Conservation (phyloP, 345 rosid species). For the Dovyalis caffra region DNA sequence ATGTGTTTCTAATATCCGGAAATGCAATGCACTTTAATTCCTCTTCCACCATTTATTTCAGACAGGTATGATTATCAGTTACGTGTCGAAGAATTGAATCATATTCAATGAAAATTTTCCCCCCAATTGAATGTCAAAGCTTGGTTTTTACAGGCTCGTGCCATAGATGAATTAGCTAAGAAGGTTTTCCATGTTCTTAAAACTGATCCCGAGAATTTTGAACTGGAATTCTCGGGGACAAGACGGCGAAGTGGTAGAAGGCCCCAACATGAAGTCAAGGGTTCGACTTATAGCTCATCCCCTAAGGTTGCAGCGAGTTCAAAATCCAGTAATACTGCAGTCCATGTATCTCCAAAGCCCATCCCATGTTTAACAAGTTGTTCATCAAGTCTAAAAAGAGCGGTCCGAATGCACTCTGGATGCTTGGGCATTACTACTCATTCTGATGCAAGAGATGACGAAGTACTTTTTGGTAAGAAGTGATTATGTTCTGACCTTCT, state of each 20-base stretch:
- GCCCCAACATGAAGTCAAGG: constrained; percentile 24
- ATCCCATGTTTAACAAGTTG: constrained; percentile 13
- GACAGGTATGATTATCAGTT: constrained; percentile 46
- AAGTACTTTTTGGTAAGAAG: constrained; percentile 35
- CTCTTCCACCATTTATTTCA: constrained; percentile 47
- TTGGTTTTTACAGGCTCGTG: constrained; percentile 51
- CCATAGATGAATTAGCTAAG: constrained; percentile 53
- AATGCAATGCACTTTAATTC: constrained; percentile 74
- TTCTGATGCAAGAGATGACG: constrained; percentile 21
- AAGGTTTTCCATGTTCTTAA: constrained; percentile 51
- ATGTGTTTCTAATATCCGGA: constrained; percentile 46
- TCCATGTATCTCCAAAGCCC: constrained; percentile 19
- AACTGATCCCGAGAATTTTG: constrained; percentile 48
- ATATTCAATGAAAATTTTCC: not conserved
- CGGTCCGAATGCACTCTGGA: constrained; percentile 3
- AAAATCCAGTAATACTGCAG: constrained; percentile 7
- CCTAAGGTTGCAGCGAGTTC: constrained; percentile 25
- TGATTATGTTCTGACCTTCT: not conserved
- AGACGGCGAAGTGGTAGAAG: constrained; percentile 41
- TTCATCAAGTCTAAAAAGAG: constrained; percentile 27
- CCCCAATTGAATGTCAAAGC: constrained; percentile 11
- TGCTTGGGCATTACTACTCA: constrained; percentile 8
- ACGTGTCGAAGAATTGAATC: not conserved
- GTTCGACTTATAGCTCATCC: constrained; percentile 21
- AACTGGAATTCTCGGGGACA: constrained; percentile 39